Conservation (phyloP, 768 basidiomycete genomes). For the Lanmaoa rubissima region DNA sequence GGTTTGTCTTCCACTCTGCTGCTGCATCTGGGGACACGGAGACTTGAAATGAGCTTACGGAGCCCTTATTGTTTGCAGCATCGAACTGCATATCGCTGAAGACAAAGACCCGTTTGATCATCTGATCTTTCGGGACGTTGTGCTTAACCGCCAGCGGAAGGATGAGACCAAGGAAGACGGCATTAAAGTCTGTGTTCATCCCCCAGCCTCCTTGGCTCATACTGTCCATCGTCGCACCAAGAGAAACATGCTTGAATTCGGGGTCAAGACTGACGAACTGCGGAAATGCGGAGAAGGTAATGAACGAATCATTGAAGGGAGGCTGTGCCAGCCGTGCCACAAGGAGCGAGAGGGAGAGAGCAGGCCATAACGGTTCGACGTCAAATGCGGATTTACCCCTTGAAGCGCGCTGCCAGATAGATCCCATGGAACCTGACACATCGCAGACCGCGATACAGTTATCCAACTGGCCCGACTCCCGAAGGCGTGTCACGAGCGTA, state of each 20-base stretch:
- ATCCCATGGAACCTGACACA: constrained; percentile 73
- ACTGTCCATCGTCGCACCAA: constrained; percentile 36
- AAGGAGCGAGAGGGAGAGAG: constrained; percentile 64
- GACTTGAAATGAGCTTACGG: no score
- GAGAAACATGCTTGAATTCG: constrained; percentile 19
- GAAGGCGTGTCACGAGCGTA: constrained; percentile 50
- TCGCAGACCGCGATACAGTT: constrained; percentile 70
- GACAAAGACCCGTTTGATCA: constrained; percentile 74
- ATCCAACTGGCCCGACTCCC: constrained; percentile 54
- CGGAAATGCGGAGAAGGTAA: constrained; percentile 62
- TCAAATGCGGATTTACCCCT: constrained; percentile 8
- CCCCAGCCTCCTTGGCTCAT: constrained; percentile 45
- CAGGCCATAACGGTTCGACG: constrained; percentile 52
- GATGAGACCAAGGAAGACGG: constrained; percentile 60
- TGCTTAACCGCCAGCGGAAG: constrained; percentile 58
- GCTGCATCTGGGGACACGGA: not conserved
- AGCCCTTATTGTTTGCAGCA: not conserved
- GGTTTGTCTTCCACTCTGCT: constrained; percentile 56
- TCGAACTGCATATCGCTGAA: constrained; percentile 85
- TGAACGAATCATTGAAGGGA: constrained; percentile 64
- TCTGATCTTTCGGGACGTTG: constrained; percentile 60
- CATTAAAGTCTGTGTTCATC: constrained; percentile 60
- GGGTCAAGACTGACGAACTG: constrained; percentile 50
- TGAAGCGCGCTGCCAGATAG: not conserved
- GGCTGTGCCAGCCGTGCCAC: constrained; percentile 59